Base-by-base conservation (phyloP, 108 stramenopile species). In the Craspedostauros australis region DNA sequence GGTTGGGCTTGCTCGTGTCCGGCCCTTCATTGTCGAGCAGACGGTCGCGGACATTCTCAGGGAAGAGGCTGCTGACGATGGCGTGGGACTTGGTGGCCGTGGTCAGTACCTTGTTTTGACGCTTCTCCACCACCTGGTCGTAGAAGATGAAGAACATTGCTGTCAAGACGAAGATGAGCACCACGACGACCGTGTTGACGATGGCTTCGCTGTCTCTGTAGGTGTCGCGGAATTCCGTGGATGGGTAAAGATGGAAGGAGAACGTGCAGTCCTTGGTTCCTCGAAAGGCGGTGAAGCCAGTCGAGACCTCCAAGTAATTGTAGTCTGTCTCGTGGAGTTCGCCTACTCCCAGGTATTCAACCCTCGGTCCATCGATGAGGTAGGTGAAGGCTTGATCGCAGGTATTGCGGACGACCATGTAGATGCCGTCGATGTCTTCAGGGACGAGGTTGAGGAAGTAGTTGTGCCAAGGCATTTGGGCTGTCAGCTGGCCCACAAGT, bases 31-130 rank as follows among this genome's bases (percentile, higher is more conserved):
- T n/a, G n/a, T n/a, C n/a, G n/a, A 60, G 70, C 9, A 77, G 54
- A 1, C 76, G 60, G n/a, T 77, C 72, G 27, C 61, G 66, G 42
- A 79, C 73, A 3, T 55, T 47, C 15, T 70, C 56, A 11, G 73
- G 77, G 54, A 75, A 79, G 51, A 79, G 60, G 31, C 36, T 33
- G 39, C 65, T 58, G 23, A 79, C 77, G 29, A 79, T 62, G 19
- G 44, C 66, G 8, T 41, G 40, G 0, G 69, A 59, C 46, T 64
- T 58, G 5, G 26, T 46, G 1, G 73, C 77, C 26, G 50, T 23
- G 0, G 50, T 24, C 12, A 32, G 49, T 2, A 70, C 70, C 22
- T 44, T 44, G 28, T 72, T 53, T 41, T 75, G 73, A 19, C 73
- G 73, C 39, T 67, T 50, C 34, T 72, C 62, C 0, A 74, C 73